Base-by-base conservation (phyloP, 2,329 filamentous ascomycete genomes). In the Chrysosporium keratinophilum region DNA sequence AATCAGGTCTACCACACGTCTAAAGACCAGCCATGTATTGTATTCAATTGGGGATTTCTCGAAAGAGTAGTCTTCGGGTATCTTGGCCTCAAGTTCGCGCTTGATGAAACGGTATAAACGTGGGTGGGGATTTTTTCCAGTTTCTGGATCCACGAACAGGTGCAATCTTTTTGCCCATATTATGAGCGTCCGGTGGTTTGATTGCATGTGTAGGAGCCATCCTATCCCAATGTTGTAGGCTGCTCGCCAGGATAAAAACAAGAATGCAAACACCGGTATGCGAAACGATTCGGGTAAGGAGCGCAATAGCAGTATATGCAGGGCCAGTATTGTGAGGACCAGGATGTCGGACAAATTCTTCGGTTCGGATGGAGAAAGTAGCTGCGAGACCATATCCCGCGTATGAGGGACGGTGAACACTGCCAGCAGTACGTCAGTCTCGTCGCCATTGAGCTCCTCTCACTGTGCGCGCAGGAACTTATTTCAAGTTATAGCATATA, bases 311-410 rank as follows among this genome's bases (percentile, higher is more conserved):
- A 85, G 68, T 61, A 95, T 84, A 65, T 95, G 87, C 50, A 80
- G 71, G 53, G 77, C 85, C 47, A 98, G 78, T 56, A 96, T 85
- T 45, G 78, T 77, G 54, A 98, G 77, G 59, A 98, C 89, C 56
- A 85, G 66, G 55, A 82, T 72, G 70, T 98, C 93, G 57, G 89
- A 93, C 39, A 94, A 69, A 68, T 97, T 97, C 77, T 98, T 98
- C 51, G 93, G 89, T 67, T 97, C 86, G 61, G 86, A 87, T 50
- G 93, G 93, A 63, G 94, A 93, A 62, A 98, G 82, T 53, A 98
- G 80, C 73, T 97, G 93, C 50, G 91, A 95, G 62, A 98, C 91
- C 93, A 98, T 97, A 73, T 98, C 93, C 76, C 96, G 89, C 54
- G 93, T 98, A 58, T 88, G 84, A 46, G 93, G 93, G 52, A 98